phyloP scores from a whole-genome alignment of 2,329 filamentous ascomycete genomes.

The Emydomyces testavorans region DNA sequence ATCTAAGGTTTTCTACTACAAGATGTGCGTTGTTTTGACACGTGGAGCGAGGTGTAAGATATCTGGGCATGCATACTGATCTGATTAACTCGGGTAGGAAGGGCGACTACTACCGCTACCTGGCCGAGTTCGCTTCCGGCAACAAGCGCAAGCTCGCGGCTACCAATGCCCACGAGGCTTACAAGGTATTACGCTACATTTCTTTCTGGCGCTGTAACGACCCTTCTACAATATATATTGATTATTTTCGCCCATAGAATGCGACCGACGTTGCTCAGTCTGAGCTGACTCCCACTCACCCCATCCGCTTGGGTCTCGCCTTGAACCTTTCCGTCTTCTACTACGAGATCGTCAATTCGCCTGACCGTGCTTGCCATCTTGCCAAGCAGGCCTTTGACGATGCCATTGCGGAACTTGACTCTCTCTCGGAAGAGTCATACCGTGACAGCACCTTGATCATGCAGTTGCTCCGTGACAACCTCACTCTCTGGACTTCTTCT shows the following conservation, averaged over 20 bases:
- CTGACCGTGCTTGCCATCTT: slow-evolving; percentile 92
- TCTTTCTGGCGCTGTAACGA: neutral
- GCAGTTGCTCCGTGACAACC: slow-evolving; percentile 96
- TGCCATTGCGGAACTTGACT: slow-evolving; percentile 96
- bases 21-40: slow-evolving; percentile 59
- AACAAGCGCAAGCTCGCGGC: slow-evolving; percentile 86
- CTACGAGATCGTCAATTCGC: slow-evolving; percentile 98
- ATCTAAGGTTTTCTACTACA: slow-evolving; percentile 99
- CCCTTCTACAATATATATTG: neutral
- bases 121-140: slow-evolving; percentile 83
- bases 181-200: slow-evolving; percentile 63
- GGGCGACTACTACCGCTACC: slow-evolving; percentile 93
- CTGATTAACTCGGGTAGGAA: slow-evolving; percentile 51
- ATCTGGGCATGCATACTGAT: slow-evolving; percentile 4
- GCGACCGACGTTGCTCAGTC: slow-evolving; percentile 97
- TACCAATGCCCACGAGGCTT: slow-evolving; percentile 81
- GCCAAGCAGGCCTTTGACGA: slow-evolving; percentile 99
- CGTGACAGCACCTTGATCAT: slow-evolving; percentile 98
- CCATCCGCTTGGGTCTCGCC: slow-evolving; percentile 92
- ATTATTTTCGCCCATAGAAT: slow-evolving; percentile 47
- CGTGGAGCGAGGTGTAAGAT: neutral
- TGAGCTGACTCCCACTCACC: slow-evolving; percentile 92
- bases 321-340: slow-evolving; percentile 99
- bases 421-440: slow-evolving; percentile 94
- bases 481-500: slow-evolving; percentile 94